These are phyloP conservation scores for Scedosporium dehoogii DNA, from an alignment of 2,329 filamentous ascomycete genomes.

Conservation along the genomic window DNA sequence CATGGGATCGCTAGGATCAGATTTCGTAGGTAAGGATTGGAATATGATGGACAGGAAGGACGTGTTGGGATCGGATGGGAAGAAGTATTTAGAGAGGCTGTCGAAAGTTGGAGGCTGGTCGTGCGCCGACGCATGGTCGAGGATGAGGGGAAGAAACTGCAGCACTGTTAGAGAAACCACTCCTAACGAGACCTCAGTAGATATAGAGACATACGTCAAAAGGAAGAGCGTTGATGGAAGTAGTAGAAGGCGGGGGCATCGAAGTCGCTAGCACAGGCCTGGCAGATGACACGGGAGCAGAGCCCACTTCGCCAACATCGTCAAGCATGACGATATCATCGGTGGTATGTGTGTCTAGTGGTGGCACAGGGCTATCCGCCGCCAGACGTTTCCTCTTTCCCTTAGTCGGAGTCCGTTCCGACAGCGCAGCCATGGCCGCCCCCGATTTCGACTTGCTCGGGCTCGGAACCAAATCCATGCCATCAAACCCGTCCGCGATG, in stretches of 20 bases:
- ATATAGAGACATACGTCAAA: slow-evolving; percentile 31
- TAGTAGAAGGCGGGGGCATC: not conserved
- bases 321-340: slow-evolving; percentile 26
- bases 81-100: slow-evolving; percentile 49
- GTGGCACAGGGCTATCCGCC: slow-evolving; percentile 56
- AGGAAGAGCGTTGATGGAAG: slow-evolving; percentile 13
- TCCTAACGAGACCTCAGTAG: not conserved
- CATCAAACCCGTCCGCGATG: slow-evolving; percentile 68
- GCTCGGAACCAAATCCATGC: slow-evolving; percentile 46
- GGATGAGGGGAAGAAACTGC: slow-evolving; percentile 51
- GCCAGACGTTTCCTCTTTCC: slow-evolving; percentile 59
- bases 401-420: slow-evolving; percentile 53
- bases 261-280: slow-evolving; percentile 2
- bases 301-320: slow-evolving; percentile 9
- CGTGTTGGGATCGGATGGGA: slow-evolving; percentile 52
- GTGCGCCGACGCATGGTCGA: slow-evolving; percentile 49
- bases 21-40: slow-evolving; percentile 52
- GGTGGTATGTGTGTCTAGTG: slow-evolving; percentile 36
- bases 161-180: slow-evolving; percentile 13
- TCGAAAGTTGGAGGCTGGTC: slow-evolving; percentile 57
- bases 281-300: not conserved
- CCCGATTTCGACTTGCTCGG: slow-evolving; percentile 32
- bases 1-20: slow-evolving; percentile 35
- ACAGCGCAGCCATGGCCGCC: slow-evolving; percentile 19
- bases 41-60: slow-evolving; percentile 60